Evolutionary conservation across 2,329 filamentous ascomycete genomes (phyloP), one percentile per base, ranked within the genome.

Genomic region (Cladosporium velox): DNA sequence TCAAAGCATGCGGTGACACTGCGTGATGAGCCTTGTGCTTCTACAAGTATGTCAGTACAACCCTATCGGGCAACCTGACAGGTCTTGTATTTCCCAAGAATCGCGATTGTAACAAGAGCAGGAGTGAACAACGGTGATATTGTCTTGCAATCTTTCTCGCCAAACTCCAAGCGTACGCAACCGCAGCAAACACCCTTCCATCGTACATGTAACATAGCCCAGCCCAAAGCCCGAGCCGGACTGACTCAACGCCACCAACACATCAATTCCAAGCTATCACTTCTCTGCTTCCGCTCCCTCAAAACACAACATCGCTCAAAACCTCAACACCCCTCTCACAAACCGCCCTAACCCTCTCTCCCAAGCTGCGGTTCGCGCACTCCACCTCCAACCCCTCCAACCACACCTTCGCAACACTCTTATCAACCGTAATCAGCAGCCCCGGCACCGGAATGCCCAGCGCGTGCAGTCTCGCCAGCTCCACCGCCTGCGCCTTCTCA

Each of bases 391-490:
- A 79, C 71, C 91, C 88, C 83, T 98, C 95, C 47, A 99, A 82
- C 93, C 94, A 98, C 7, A 99, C 90, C 68, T 88, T 91, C 7
- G 94, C 95, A 63, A 90, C 84, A 79, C 93, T 90, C 80, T 92
- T 95, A 73, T 98, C 94, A 4, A 97, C 90, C 73, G 86, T 89
- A 78, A 99, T 92, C 68, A 90, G 87, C 18, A 99, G 84, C 0
- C 94, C 95, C 0, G 95, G 95, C 0, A 97, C 92, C 0, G 94
- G 93, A 35, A 98, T 94, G 2, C 94, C 94, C 26, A 96, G 82
- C 68, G 87, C 88, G 74, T 96, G 91, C 58, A 97, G 82, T 15
- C 94, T 84, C 67, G 91, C 88, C 18, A 97, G 82, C 78, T 97
- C 93, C 8, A 81, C 80, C 69, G 84, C 85, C 73, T 86, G 85